Evolutionary conservation across 805 yeast genomes (phyloP).

Genomic region (Clavispora fructus): DNA sequence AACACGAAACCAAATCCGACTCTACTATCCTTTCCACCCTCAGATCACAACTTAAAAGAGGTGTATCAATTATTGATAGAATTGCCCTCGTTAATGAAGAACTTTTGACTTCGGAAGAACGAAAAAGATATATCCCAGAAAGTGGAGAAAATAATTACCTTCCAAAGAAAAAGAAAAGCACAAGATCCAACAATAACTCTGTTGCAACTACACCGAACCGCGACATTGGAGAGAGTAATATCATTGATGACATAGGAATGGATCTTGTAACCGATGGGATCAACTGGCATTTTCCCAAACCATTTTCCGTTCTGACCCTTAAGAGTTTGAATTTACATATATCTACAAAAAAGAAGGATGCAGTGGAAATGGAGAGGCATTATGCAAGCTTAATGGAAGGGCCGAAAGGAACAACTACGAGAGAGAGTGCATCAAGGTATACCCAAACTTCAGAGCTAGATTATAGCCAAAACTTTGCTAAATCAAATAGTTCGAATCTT

Average conservation of each 20-base stretch:
- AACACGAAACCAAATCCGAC: too few relatives aligned
- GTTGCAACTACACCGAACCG: not conserved
- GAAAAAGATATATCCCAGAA: not conserved
- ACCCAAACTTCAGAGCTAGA: not conserved
- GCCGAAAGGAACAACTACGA: not conserved
- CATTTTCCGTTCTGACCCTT: constrained; percentile 27
- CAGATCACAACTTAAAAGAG: constrained; percentile 9
- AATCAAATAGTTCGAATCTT: not conserved
- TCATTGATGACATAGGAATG: not conserved
- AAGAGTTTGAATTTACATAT: constrained; percentile 19
- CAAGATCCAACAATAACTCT: not conserved
- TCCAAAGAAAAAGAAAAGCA: not conserved
- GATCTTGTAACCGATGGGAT: not conserved
- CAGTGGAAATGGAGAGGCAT: not conserved
- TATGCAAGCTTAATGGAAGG: not conserved
- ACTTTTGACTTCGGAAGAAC: not conserved
- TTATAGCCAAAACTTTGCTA: not conserved
- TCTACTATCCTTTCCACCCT: constrained; percentile 6
- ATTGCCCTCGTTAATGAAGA: constrained; percentile 10
- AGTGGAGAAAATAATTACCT: not conserved
- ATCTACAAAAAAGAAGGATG: not conserved
- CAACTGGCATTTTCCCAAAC: constrained; percentile 24
- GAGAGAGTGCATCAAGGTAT: too few relatives aligned
- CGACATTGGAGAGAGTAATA: not conserved
- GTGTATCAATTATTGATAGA: constrained; percentile 9